These are phyloP conservation scores for Globisporangium nagaii DNA, from an alignment of 352 stramenopile genomes.

Conservation along the genomic window DNA sequence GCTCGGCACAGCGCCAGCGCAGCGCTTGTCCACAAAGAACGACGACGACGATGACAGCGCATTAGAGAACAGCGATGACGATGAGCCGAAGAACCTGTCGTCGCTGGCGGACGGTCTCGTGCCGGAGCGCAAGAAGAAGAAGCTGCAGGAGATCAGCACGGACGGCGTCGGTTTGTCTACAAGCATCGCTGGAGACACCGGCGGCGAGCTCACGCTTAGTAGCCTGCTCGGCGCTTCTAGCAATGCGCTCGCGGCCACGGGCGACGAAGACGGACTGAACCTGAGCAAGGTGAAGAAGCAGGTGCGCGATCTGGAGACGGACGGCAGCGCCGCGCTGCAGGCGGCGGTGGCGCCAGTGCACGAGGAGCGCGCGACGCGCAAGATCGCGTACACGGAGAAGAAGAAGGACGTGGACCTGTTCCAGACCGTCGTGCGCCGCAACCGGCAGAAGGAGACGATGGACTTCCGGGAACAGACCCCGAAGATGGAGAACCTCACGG, in stretches of 20 bases:
- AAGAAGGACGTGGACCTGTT: slow-evolving; percentile 87
- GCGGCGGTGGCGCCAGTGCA: slow-evolving; percentile 72
- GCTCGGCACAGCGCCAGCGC: slow-evolving; percentile 49
- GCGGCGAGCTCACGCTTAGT: slow-evolving; percentile 32
- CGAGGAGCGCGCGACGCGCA: slow-evolving; percentile 83
- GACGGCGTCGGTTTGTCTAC: slow-evolving; percentile 22
- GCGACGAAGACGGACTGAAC: slow-evolving; percentile 24
- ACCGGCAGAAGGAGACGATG: slow-evolving; percentile 92
- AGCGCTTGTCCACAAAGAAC: slow-evolving; percentile 43
- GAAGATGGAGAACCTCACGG: slow-evolving; percentile 73
- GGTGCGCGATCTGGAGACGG: slow-evolving; percentile 58
- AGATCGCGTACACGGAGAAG: slow-evolving; percentile 88
- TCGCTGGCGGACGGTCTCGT: slow-evolving; percentile 50
- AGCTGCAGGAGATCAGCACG: slow-evolving; percentile 45
- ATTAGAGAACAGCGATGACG: slow-evolving; percentile 30
- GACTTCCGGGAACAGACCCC: slow-evolving; percentile 91
- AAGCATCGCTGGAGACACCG: not conserved
- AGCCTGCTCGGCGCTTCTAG: slow-evolving; percentile 32
- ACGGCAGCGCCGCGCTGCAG: slow-evolving; percentile 45
- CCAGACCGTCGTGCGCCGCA: slow-evolving; percentile 86
- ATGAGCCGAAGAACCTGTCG: slow-evolving; percentile 41
- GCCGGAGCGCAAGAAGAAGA: slow-evolving; percentile 40
- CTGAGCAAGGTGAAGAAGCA: slow-evolving; percentile 70
- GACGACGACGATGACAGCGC: slow-evolving; percentile 21
- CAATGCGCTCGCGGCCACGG: slow-evolving; percentile 14